phyloP scores from a whole-genome alignment of 352 stramenopile species.

The Phytophthora pini region DNA sequence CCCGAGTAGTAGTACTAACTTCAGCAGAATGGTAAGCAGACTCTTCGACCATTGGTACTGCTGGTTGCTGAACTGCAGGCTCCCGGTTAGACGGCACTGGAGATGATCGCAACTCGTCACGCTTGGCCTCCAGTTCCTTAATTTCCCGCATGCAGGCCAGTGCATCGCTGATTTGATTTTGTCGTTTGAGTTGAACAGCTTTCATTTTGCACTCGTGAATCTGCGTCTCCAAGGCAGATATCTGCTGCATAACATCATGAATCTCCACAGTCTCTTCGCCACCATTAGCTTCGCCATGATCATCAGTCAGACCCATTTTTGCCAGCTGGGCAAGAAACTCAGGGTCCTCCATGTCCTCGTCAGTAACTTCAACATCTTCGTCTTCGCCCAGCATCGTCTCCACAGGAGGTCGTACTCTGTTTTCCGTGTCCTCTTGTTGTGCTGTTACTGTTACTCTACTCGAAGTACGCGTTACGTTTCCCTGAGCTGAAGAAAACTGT shows the following conservation, averaged over 20 bases:
- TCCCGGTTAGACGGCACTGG: background rate
- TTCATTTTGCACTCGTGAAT: slow-evolving; percentile 57
- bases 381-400: slow-evolving; percentile 31
- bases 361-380: slow-evolving; percentile 66
- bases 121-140: slow-evolving; percentile 58
- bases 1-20: slow-evolving; percentile 9
- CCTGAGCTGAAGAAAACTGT: slow-evolving; percentile 18
- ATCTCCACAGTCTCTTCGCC: background rate
- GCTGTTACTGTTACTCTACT: background rate
- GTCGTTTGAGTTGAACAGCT: slow-evolving; percentile 62
- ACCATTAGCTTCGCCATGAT: slow-evolving; percentile 1
- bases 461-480: background rate
- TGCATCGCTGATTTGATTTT: slow-evolving; percentile 62
- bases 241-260: slow-evolving; percentile 19
- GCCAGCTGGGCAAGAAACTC: slow-evolving; percentile 70
- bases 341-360: slow-evolving; percentile 80
- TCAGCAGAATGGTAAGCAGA: background rate
- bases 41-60: slow-evolving; percentile 1
- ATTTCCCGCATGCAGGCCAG: slow-evolving; percentile 64
- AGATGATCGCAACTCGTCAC: slow-evolving; percentile 22
- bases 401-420: background rate
- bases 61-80: background rate
- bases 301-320: slow-evolving; percentile 45
- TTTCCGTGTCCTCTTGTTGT: background rate
- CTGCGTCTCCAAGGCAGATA: slow-evolving; percentile 47